Conservation (phyloP, 148 eudicot species). For the Limonium bicolor region DNA sequence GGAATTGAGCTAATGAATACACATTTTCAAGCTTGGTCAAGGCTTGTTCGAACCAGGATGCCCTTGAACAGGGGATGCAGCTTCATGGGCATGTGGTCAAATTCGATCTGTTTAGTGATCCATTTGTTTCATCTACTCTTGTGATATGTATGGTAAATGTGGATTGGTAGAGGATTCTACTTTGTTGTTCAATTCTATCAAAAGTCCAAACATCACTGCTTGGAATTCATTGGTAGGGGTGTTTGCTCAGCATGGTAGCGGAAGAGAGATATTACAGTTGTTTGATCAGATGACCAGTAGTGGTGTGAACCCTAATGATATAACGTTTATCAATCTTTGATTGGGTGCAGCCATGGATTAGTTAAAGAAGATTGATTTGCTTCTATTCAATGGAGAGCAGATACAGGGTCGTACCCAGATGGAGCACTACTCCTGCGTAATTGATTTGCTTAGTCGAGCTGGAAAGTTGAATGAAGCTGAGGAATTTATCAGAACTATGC, state of each 20-base stretch:
- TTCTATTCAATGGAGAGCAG: slow-evolving; percentile 22
- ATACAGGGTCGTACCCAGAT: slow-evolving; percentile 22
- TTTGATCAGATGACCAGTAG: slow-evolving; percentile 16
- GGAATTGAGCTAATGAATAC: slow-evolving; percentile 25
- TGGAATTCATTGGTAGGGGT: slow-evolving; percentile 29
- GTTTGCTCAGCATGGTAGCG: slow-evolving; percentile 31
- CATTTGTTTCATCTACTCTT: slow-evolving; percentile 21
- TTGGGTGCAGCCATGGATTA: slow-evolving; percentile 47
- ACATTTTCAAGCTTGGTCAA: slow-evolving; percentile 33
- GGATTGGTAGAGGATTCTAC: slow-evolving; percentile 26
- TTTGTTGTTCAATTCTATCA: slow-evolving; percentile 13
- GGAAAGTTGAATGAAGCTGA: slow-evolving; percentile 40
- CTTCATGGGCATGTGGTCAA: slow-evolving; percentile 31
- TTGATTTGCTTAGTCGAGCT: slow-evolving; percentile 39
- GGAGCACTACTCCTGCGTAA: slow-evolving; percentile 36
- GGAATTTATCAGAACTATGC: slow-evolving; percentile 30
- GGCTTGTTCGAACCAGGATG: slow-evolving; percentile 39
- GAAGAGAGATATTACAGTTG: slow-evolving; percentile 14
- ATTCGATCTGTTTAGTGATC: slow-evolving; percentile 12
- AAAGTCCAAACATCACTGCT: slow-evolving; percentile 10
- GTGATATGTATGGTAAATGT: slow-evolving; percentile 40
- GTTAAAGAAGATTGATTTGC: slow-evolving; percentile 25
- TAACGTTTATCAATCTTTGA: slow-evolving; percentile 32
- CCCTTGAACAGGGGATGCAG: slow-evolving; percentile 34
- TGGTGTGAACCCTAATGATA: slow-evolving; percentile 22